Conservation (phyloP, 208 protist genomes). For the Leishmania mexicana region DNA sequence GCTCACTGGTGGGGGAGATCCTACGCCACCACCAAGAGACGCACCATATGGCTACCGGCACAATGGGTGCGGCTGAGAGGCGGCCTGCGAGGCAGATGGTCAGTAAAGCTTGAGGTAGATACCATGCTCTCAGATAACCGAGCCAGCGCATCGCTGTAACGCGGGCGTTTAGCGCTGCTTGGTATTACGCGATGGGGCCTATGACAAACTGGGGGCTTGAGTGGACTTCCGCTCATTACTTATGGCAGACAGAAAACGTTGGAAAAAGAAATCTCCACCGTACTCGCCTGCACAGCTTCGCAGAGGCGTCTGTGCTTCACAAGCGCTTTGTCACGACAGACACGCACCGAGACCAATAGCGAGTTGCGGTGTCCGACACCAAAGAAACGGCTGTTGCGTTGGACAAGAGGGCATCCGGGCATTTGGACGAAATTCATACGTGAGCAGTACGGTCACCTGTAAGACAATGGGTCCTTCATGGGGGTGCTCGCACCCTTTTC, state of each 20-base stretch:
- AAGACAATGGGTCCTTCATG: slow-evolving; percentile 24
- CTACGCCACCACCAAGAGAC: neutral
- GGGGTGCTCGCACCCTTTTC: neutral
- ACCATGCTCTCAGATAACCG: neutral
- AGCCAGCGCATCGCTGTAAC: neutral
- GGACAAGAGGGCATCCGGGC: neutral
- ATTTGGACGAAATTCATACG: neutral
- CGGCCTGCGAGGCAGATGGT: neutral
- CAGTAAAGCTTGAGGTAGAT: neutral
- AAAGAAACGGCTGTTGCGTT: neutral
- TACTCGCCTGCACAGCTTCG: neutral
- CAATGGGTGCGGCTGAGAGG: neutral
- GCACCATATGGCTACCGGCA: neutral
- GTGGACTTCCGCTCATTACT: no score
- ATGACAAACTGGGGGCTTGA: neutral
- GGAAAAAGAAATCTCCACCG: neutral
- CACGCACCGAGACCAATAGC: neutral
- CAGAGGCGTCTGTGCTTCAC: neutral
- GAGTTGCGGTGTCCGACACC: no score
- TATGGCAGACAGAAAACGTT: neutral
- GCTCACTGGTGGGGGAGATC: neutral
- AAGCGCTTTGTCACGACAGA: neutral
- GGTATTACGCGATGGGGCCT: neutral
- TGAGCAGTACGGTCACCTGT: neutral
- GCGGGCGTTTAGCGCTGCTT: neutral